Evolutionary conservation across 495 filamentous ascomycete genomes (phyloP), one percentile per base, ranked within the genome.

Genomic region (Penicillium herquei): DNA sequence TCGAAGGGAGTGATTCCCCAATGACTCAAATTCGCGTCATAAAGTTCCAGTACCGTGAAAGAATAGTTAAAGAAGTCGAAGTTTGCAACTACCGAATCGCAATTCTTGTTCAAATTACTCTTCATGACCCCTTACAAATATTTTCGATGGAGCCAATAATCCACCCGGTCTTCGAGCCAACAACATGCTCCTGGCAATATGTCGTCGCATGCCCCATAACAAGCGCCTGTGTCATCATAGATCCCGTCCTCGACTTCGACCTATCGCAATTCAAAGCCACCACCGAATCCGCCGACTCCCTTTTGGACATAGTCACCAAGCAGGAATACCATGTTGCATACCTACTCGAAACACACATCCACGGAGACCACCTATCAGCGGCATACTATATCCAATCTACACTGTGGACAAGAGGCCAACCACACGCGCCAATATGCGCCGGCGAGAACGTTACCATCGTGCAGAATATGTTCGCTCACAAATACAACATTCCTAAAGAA

Each of bases 301-400:
- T 84, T 0, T 63, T 84, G 5, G 34, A 61, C 0, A 37, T 77
- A 10, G 58, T 76, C 30, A 33, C 50, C 0, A 53, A 69, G 16
- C 47, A 80, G 0, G 68, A 66, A 6, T 83, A 80, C 65, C 71
- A 16, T 3, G 60, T 84, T 47, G 60, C 52, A 3, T 47, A 52
- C 8, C 66, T 84, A 18, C 68, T 86, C 10, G 81, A 85, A 63
- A 84, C 81, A 0, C 81, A 84, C 58, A 71, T 70, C 30, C 80
- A 84, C 62, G 81, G 78, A 16, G 81, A 83, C 65, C 81, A 84
- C 57, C 63, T 84, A 7, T 80, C 79, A 0, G 82, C 80, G 0
- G 53, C 79, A 3, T 66, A 56, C n/a, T 84, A 84, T 44, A 70
- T 84, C 12, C 81, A 81, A 60, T 51, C 58, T 7, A 64, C 62